Evolutionary conservation across 495 filamentous ascomycete genomes (phyloP).

Genomic region (Aspergillus leporis): DNA sequence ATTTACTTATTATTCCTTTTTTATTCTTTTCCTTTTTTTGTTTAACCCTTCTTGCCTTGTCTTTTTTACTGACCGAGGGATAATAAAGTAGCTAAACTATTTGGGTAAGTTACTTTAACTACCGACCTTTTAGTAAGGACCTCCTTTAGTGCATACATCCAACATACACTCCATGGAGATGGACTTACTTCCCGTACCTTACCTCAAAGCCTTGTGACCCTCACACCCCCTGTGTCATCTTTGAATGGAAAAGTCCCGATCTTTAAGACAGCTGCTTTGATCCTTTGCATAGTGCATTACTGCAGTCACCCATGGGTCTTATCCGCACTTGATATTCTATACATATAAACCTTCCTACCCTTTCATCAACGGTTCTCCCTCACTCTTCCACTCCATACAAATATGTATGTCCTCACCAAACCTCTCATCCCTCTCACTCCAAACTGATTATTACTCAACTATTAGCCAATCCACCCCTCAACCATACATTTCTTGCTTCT

Average conservation of each 20-base stretch:
- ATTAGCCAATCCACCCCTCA: slow-evolving; percentile 4
- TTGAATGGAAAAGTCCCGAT: slow-evolving; percentile 20
- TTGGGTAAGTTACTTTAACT: slow-evolving; percentile 16
- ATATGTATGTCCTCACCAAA: slow-evolving; percentile 7
- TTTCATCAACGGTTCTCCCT: slow-evolving; percentile 8
- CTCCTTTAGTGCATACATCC: neutral
- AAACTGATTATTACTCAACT: neutral
- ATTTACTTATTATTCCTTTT: slow-evolving; percentile 14
- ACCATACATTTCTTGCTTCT: slow-evolving; percentile 10
- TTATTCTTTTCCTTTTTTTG: slow-evolving; percentile 15
- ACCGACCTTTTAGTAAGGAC: slow-evolving; percentile 6
- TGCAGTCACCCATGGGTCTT: slow-evolving; percentile 25
- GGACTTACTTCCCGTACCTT: slow-evolving; percentile 26
- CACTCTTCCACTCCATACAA: slow-evolving; percentile 4
- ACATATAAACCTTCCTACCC: slow-evolving; percentile 18
- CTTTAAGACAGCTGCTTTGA: slow-evolving; percentile 18
- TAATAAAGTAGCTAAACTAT: slow-evolving; percentile 12
- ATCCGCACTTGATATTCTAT: slow-evolving; percentile 19
- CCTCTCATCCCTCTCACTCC: neutral
- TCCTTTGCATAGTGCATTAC: slow-evolving; percentile 22
- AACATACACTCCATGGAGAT: slow-evolving; percentile 2
- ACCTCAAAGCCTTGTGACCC: slow-evolving; percentile 28
- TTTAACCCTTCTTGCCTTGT: slow-evolving; percentile 11
- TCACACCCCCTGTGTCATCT: slow-evolving; percentile 25
- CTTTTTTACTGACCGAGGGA: slow-evolving; percentile 10